These are phyloP conservation scores for Tetrahymena malaccensis DNA, from an alignment of 73 alveolate species.

Conservation along the genomic window DNA sequence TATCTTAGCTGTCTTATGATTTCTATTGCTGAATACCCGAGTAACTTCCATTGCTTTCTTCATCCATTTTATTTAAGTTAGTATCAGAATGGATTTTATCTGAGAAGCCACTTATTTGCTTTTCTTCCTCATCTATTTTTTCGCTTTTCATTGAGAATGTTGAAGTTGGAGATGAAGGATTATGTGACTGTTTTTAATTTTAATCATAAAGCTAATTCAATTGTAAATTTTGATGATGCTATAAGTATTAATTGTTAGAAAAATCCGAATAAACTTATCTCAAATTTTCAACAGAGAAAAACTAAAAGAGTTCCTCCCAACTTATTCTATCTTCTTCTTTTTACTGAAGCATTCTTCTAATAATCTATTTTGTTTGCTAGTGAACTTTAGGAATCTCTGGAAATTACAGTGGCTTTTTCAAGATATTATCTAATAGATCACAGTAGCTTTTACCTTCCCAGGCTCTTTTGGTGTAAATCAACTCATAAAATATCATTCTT, in stretches of 20 bases:
- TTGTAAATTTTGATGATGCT: background rate
- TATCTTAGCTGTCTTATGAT: background rate
- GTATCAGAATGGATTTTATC: background rate
- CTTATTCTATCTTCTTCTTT: constrained; percentile 24
- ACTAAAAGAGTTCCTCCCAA: constrained; percentile 19
- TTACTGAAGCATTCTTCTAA: constrained; percentile 10
- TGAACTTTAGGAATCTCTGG: constrained; percentile 16
- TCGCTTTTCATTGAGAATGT: background rate
- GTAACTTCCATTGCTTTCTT: background rate
- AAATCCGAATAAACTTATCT: background rate
- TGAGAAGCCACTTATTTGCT: background rate
- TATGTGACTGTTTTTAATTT: background rate
- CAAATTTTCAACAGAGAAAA: background rate
- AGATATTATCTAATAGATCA: constrained; percentile 4
- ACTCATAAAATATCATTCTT: constrained; percentile 67
- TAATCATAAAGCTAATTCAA: background rate
- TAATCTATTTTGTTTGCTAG: constrained; percentile 1
- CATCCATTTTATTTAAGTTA: background rate
- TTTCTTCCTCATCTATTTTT: background rate
- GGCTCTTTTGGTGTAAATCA: constrained; percentile 60
- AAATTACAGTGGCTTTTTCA: background rate
- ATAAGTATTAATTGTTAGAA: background rate
- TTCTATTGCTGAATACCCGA: background rate
- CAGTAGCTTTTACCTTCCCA: constrained; percentile 45
- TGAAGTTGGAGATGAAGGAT: background rate